Conservation (phyloP, 805 yeast genomes). For the Hanseniaspora lindneri region DNA sequence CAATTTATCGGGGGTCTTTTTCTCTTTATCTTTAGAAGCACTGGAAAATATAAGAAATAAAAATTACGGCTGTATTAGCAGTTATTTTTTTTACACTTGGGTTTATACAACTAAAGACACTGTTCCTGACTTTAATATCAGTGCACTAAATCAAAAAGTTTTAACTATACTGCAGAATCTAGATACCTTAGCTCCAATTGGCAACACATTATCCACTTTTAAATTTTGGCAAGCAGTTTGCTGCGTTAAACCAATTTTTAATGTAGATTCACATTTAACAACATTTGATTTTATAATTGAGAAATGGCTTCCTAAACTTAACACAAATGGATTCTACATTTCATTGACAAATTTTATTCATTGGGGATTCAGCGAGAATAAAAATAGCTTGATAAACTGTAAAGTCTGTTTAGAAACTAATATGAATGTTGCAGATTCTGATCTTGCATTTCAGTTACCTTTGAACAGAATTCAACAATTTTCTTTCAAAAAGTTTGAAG, state of each 20-base stretch:
- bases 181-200: background rate
- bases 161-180: background rate
- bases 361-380: conserved; percentile 8
- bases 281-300: conserved; percentile 3
- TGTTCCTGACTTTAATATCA: background rate
- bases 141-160: background rate
- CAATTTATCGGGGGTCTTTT: background rate
- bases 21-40: background rate
- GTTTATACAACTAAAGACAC: background rate
- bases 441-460: background rate
- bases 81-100: background rate
- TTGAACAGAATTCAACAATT: background rate
- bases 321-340: background rate
- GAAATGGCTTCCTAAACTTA: background rate
- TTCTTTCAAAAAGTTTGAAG: background rate
- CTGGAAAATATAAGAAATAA: background rate
- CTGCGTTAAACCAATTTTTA: conserved; percentile 1
- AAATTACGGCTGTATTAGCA: background rate
- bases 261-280: background rate
- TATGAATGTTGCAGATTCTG: background rate
- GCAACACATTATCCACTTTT: background rate
- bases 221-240: conserved; percentile 10
- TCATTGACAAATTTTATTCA: conserved; percentile 10
- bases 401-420: background rate
- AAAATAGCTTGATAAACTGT: background rate